phyloP scores from a whole-genome alignment of 2,329 filamentous ascomycete species.

The Colletotrichum aenigma region DNA sequence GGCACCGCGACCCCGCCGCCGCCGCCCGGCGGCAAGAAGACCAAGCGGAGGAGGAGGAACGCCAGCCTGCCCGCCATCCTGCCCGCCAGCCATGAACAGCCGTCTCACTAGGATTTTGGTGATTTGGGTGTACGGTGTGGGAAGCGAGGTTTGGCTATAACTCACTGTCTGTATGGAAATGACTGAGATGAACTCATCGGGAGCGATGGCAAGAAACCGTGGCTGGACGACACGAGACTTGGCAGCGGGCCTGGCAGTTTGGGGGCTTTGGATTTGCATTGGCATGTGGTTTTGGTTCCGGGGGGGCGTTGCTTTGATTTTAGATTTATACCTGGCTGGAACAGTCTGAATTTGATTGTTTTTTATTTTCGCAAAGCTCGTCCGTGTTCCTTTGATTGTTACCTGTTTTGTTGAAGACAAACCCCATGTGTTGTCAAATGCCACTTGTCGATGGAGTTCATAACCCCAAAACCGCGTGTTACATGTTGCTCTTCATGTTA shows the following conservation, averaged over 20 bases:
- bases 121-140: background rate
- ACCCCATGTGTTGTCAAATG: background rate
- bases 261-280: background rate
- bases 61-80: background rate
- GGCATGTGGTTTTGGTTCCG: background rate
- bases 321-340: conserved; percentile 11
- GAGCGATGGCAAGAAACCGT: background rate
- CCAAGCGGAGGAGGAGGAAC: background rate
- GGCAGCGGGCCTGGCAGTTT: background rate
- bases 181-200: background rate
- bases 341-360: background rate
- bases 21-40: background rate
- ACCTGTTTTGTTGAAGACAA: background rate
- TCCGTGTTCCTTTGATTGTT: rapidly evolving
- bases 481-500: background rate
- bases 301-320: background rate
- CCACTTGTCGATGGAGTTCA: background rate
- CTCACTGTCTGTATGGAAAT: background rate
- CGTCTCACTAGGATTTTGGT: background rate
- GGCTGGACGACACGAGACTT: conserved; percentile 6
- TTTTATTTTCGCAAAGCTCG: background rate
- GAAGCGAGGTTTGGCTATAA: background rate
- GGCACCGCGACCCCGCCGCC: background rate
- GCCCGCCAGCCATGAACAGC: background rate
- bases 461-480: rapidly evolving